Evolutionary conservation across 1,139 yeast species (phyloP), one percentile per base, ranked within the genome.

Genomic region (Hemisphaericaspora subhashii): DNA sequence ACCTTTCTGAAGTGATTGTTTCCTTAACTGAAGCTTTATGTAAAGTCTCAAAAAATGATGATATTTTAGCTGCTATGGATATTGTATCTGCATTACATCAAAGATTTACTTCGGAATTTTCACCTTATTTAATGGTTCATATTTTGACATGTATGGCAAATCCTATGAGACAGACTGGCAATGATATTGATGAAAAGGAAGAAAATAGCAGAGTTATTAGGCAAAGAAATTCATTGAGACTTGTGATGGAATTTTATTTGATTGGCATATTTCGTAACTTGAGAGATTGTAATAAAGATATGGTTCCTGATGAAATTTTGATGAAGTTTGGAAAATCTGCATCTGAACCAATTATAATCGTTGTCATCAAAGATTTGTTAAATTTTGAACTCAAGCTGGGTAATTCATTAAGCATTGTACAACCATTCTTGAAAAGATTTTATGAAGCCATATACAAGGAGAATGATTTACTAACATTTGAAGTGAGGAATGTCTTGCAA

Each of bases 21-120:
- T 79, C 89, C 0, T 59, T 84, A 0, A 67, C 74, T 36, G 96
- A 88, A 45, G 86, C 86, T 0, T 56, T 87, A 14, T 43, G 68
- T 9, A 79, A 73, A 46, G 74, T 79, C 20, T 64, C 69, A 12
- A 81, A 81, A 44, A 58, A 64, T 7, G 81, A 75, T 10, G 96
- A 88, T 54, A 59, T 86, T 1, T 48, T 54, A 15, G 83, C 92
- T 0, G 81, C 84, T 1, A 72, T 79, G 26, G 89, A 83, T 49
- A 74, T 88, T 1, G 72, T 84, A 0, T 79, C 90, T 31, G 83
- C 81, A 0, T 62, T 90, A 20, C 96, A 88, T 59, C 95, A 85
- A 57, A 66, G 97, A 37, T 88, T 89, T 56, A 58, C 69, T 2
- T 39, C 47, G 1, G 57, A 60, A 8, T 83, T 86, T 54, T 74